These are phyloP conservation scores for Cutaneotrichosporon cutaneum DNA, from an alignment of 1,284 basidiomycete genomes.

Conservation along the genomic window DNA sequence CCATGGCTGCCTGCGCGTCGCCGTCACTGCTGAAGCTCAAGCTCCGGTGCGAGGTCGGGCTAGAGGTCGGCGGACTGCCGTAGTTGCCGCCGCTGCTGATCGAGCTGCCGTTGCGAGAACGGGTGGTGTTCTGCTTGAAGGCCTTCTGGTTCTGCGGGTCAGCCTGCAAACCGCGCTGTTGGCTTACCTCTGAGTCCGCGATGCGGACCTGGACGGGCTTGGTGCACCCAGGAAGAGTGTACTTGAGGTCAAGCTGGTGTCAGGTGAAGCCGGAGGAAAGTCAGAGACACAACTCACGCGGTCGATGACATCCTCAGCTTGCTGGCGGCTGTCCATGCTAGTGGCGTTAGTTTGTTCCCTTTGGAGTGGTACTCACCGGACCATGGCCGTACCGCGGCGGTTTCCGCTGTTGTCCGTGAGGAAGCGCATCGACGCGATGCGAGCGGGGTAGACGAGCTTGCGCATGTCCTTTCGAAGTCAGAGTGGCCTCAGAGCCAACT, in stretches of 20 bases:
- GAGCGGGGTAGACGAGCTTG: conserved; percentile 30
- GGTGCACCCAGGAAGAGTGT: conserved; percentile 28
- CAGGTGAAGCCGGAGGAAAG: not conserved
- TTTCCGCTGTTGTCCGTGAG: conserved; percentile 35
- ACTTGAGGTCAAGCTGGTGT: conserved; percentile 35
- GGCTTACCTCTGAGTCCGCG: conserved; percentile 43
- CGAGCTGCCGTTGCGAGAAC: not conserved
- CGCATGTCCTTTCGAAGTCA: conserved; percentile 32
- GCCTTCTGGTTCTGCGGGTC: conserved; percentile 31
- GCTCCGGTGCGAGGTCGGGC: not conserved
- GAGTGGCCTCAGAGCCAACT: conserved; percentile 4
- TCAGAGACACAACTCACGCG: conserved; percentile 20
- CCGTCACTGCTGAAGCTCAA: not conserved
- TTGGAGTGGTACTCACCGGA: conserved; percentile 28
- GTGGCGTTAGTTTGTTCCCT: not conserved
- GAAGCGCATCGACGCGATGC: conserved; percentile 36
- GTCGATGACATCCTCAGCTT: conserved; percentile 40
- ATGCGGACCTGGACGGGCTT: conserved; percentile 40
- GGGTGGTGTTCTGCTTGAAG: conserved; percentile 22
- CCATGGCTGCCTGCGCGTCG: not conserved
- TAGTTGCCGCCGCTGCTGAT: not conserved
- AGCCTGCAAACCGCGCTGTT: not conserved
- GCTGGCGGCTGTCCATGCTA: conserved; percentile 32
- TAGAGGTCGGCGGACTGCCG: not conserved
- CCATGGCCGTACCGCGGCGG: conserved; percentile 40